Evolutionary conservation across 2,329 filamentous ascomycete species (phyloP).

Genomic region (Pseudocercospora pini-densiflorae): DNA sequence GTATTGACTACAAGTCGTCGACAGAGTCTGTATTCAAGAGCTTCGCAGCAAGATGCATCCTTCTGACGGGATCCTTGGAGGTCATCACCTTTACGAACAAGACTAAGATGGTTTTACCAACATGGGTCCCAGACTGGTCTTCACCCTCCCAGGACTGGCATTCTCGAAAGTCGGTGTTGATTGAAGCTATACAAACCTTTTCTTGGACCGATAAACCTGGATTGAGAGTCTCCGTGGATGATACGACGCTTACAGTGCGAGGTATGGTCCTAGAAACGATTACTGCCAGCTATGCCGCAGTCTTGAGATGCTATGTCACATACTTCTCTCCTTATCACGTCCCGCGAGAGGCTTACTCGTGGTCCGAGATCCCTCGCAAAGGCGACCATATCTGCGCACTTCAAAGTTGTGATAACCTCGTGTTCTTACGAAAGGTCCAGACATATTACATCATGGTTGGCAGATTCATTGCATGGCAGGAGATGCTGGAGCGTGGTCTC

Average conservation of each 20-base stretch:
- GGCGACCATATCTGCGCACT: neutral
- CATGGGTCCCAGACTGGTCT: constrained; percentile 2
- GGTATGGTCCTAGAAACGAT: neutral
- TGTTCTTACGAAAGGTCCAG: neutral
- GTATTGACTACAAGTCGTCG: neutral
- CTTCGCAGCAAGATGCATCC: neutral
- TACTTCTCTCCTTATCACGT: constrained; percentile 1
- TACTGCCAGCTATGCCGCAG: neutral
- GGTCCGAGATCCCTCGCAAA: constrained; percentile 1
- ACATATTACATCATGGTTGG: neutral
- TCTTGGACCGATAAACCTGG: neutral
- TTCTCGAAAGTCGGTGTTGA: neutral
- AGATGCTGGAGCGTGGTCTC: neutral
- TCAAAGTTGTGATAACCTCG: neutral
- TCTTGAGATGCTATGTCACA: neutral
- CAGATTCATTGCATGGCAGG: constrained; percentile 4
- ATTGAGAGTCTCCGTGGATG: neutral
- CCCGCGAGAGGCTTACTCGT: neutral
- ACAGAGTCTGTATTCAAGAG: neutral
- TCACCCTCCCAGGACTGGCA: constrained; percentile 1
- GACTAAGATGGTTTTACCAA: neutral
- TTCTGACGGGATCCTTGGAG: neutral
- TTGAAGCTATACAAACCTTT: neutral
- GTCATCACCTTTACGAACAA: neutral
- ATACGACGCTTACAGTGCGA: neutral